phyloP scores from a whole-genome alignment of 148 eudicot species.

The Linanthus parryae region DNA sequence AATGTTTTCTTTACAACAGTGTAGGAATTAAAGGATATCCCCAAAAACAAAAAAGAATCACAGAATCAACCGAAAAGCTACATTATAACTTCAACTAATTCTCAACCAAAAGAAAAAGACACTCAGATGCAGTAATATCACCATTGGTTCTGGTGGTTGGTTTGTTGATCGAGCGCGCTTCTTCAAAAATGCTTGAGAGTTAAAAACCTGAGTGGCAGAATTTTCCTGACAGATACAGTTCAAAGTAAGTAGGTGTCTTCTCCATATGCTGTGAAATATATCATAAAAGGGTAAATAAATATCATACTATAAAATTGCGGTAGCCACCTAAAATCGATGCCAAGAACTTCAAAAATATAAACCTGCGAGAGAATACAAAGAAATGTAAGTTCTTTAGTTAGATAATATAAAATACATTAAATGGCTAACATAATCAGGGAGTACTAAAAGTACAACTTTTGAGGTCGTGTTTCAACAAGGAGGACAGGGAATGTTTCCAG shows the following conservation, averaged over 20 bases:
- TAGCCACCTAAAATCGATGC: constrained; percentile 93
- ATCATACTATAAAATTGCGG: constrained; percentile 87
- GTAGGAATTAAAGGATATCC: too few relatives aligned
- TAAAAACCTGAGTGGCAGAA: constrained; percentile 84
- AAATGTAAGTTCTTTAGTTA: too few relatives aligned
- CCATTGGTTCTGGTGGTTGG: constrained; percentile 91
- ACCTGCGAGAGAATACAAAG: constrained; percentile 68
- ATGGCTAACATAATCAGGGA: too few relatives aligned
- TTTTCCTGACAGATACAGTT: constrained; percentile 58
- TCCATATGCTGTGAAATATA: background rate
- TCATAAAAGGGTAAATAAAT: constrained; percentile 8
- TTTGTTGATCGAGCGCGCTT: constrained; percentile 89
- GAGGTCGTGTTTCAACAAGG: background rate
- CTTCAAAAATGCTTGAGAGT: constrained; percentile 91
- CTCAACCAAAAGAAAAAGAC: background rate
- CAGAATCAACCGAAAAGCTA: background rate
- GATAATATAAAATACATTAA: too few relatives aligned
- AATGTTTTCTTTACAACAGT: too few relatives aligned
- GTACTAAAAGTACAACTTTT: too few relatives aligned
- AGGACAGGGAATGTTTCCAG: background rate
- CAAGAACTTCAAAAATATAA: constrained; percentile 84
- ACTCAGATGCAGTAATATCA: constrained; percentile 15
- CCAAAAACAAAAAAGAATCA: background rate
- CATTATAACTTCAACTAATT: background rate
- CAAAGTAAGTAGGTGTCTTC: background rate